A percentile compares a stretch with the other conserved stretches of the same genome.
phyloP scores from a whole-genome alignment of 2,329 filamentous ascomycete species.

The Aureobasidium sp. region DNA sequence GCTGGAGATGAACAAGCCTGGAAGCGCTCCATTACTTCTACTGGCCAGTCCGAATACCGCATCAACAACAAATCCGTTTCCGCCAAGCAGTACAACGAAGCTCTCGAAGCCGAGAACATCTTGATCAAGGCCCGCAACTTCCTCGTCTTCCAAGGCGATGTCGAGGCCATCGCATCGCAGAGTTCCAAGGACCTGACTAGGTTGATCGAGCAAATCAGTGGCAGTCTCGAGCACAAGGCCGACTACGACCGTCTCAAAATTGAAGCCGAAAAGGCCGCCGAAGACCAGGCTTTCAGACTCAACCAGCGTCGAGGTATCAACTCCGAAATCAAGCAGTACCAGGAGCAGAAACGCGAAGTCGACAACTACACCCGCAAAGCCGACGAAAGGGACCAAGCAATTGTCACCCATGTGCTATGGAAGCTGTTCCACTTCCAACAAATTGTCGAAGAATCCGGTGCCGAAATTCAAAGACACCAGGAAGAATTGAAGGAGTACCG shows the following conservation, averaged over 20 bases:
- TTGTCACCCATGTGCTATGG: constrained; percentile 91
- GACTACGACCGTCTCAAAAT: constrained; percentile 89
- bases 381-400: constrained; percentile 81
- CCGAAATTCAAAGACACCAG: constrained; percentile 85
- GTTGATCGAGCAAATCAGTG: constrained; percentile 94
- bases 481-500: constrained; percentile 90
- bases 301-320: constrained; percentile 90
- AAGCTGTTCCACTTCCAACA: constrained; percentile 94
- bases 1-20: constrained; percentile 90
- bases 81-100: constrained; percentile 87
- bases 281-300: constrained; percentile 82
- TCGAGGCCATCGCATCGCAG: constrained; percentile 93
- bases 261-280: constrained; percentile 76
- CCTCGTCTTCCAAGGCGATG: constrained; percentile 95
- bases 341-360: constrained; percentile 92
- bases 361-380: constrained; percentile 89
- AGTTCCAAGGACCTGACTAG: constrained; percentile 89
- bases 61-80: constrained; percentile 90
- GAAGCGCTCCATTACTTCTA: constrained; percentile 88
- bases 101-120: constrained; percentile 89
- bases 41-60: constrained; percentile 87
- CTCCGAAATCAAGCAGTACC: constrained; percentile 94
- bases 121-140: constrained; percentile 97
- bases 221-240: constrained; percentile 86
- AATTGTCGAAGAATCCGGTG: constrained; percentile 84